Conservation (phyloP, 805 yeast species). For the Geotrichum ghanense region DNA sequence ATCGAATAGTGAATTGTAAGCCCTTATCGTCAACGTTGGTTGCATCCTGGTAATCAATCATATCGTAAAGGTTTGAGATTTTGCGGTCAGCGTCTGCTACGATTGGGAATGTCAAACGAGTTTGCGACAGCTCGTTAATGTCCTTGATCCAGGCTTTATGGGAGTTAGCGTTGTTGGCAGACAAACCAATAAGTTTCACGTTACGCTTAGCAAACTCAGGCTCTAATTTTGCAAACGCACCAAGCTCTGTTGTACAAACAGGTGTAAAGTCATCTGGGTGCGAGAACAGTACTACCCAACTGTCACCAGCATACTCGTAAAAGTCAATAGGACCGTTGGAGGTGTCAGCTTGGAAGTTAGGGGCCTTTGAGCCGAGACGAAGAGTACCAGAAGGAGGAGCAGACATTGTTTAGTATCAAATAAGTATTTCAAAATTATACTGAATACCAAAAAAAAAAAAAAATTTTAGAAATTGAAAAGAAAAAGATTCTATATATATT, state of each 20-base stretch:
- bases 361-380: conserved; percentile 80
- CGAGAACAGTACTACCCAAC: conserved; percentile 83
- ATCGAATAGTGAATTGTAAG: conserved; percentile 80
- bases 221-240: conserved; percentile 87
- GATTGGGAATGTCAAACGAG: conserved; percentile 77
- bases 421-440: not conserved
- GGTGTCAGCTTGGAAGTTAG: conserved; percentile 76
- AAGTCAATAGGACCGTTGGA: conserved; percentile 76
- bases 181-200: conserved; percentile 81
- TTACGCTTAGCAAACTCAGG: conserved; percentile 82
- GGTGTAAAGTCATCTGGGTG: conserved; percentile 98
- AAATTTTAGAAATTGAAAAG: no score
- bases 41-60: conserved; percentile 83
- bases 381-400: conserved; percentile 25
- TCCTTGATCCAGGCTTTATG: conserved; percentile 90
- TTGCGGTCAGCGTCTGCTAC: conserved; percentile 81
- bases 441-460: not conserved
- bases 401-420: conserved; percentile 5
- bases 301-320: conserved; percentile 76
- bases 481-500: no score
- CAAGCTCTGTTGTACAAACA: conserved; percentile 92
- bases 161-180: conserved; percentile 74
- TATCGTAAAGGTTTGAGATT: conserved; percentile 71
- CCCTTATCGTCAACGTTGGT: conserved; percentile 63
- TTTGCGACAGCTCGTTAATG: conserved; percentile 74